These are phyloP conservation scores for Blastocystis sp. DNA, from an alignment of 352 stramenopile species.

Conservation along the genomic window DNA sequence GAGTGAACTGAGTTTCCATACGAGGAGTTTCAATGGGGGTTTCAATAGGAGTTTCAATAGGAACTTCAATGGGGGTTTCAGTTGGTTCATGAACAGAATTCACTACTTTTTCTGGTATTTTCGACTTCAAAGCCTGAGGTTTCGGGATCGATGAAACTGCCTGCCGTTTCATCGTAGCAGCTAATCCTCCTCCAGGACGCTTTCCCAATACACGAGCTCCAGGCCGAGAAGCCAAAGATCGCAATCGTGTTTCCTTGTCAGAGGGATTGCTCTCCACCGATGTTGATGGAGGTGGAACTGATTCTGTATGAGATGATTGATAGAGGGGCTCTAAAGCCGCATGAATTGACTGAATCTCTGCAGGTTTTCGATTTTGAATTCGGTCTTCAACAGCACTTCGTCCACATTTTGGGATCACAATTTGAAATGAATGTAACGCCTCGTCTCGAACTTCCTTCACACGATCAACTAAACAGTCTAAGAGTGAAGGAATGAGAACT, in stretches of 20 bases:
- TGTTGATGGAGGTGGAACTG: not conserved
- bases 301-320: not conserved
- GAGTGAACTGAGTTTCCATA: too few species aligned
- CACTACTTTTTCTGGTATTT: not conserved
- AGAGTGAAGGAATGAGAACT: not conserved
- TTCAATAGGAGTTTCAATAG: not conserved
- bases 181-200: not conserved
- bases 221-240: constrained; percentile 25
- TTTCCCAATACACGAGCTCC: constrained; percentile 14
- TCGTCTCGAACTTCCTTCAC: not conserved
- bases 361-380: not conserved
- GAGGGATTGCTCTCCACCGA: not conserved
- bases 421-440: not conserved
- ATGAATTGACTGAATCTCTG: not conserved
- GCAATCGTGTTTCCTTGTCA: not conserved
- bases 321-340: not conserved
- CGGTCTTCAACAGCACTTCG: not conserved
- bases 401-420: not conserved
- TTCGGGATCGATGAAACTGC: constrained; percentile 48
- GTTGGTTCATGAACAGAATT: not conserved
- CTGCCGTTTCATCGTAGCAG: constrained; percentile 18
- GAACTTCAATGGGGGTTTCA: not conserved
- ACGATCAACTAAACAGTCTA: constrained; percentile 1
- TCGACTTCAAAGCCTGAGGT: not conserved
- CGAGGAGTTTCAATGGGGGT: not conserved